Percentiles rank a stretch among this genome's conserved stretches.
Conservation (phyloP, 2,329 filamentous ascomycete species). For the Ophiostoma triangulosporum region DNA sequence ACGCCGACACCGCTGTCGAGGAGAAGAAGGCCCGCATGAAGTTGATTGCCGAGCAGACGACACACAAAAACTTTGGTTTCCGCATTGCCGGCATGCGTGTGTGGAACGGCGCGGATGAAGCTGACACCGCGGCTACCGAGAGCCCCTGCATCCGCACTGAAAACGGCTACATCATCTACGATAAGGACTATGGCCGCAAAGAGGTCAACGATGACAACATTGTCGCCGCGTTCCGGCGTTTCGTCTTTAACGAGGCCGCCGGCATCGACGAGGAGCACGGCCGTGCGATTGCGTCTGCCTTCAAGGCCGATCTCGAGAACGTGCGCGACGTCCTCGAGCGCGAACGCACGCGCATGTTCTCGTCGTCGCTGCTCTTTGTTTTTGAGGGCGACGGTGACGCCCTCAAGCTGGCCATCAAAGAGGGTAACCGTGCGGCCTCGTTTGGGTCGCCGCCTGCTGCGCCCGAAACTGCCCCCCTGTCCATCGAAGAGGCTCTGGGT, state of each 20-base stretch:
- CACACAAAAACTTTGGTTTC: constrained; percentile 46
- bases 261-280: constrained; percentile 46
- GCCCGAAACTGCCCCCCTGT: not conserved
- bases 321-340: constrained; percentile 40
- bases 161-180: constrained; percentile 45
- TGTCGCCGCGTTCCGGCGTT: constrained; percentile 38
- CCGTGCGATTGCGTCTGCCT: constrained; percentile 39
- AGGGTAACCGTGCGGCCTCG: constrained; percentile 27
- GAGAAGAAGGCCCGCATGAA: constrained; percentile 49
- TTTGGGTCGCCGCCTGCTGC: not conserved
- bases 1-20: constrained; percentile 57
- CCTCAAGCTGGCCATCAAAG: constrained; percentile 36
- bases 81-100: constrained; percentile 53
- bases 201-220: constrained; percentile 41
- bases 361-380: constrained; percentile 46
- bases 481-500: not conserved
- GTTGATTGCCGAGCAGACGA: constrained; percentile 44
- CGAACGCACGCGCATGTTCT: constrained; percentile 52
- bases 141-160: constrained; percentile 29
- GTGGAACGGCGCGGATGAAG: constrained; percentile 35
- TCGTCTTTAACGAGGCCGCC: constrained; percentile 43
- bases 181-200: constrained; percentile 48
- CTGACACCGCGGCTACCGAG: constrained; percentile 32
- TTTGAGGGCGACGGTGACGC: constrained; percentile 49
- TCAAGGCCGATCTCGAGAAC: constrained; percentile 37